phyloP scores from a whole-genome alignment of 2,329 filamentous ascomycete genomes.

The Davidsoniella eucalypti region DNA sequence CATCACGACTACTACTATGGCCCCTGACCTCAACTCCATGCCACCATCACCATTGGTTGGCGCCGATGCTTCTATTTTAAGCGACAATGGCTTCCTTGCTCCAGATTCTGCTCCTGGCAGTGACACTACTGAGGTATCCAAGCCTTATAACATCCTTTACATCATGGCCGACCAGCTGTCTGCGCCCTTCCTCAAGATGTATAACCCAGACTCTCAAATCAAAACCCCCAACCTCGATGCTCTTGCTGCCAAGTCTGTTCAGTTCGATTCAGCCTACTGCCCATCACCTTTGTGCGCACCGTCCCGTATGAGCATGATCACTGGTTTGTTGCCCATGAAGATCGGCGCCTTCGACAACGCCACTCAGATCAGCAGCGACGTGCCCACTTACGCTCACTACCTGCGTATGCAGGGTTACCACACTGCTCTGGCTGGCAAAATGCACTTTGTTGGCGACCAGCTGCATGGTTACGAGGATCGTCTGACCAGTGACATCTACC shows the following conservation, averaged over 20 bases:
- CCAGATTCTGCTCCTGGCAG: conserved; percentile 13
- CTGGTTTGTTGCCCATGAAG: conserved; percentile 76
- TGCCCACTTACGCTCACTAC: conserved; percentile 87
- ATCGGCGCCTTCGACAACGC: conserved; percentile 90
- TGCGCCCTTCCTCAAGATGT: conserved; percentile 78
- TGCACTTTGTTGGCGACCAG: conserved; percentile 95
- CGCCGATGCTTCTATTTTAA: conserved; percentile 14
- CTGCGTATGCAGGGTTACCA: conserved; percentile 73
- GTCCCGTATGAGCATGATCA: conserved; percentile 88
- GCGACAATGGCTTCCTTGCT: background rate
- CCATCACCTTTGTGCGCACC: conserved; percentile 85
- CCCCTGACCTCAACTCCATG: conserved; percentile 59
- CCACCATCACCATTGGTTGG: conserved; percentile 32
- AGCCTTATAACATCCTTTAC: conserved; percentile 39
- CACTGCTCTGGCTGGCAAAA: conserved; percentile 82
- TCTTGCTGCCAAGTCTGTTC: conserved; percentile 64
- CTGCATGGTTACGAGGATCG: conserved; percentile 86
- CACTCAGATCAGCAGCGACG: conserved; percentile 63
- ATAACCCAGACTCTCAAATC: conserved; percentile 77
- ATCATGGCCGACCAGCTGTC: conserved; percentile 96
- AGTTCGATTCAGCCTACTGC: conserved; percentile 90
- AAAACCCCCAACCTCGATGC: conserved; percentile 81
- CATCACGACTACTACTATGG: conserved; percentile 29
- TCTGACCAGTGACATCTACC: conserved; percentile 90
- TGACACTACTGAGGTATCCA: conserved; percentile 4